Evolutionary conservation across 305 asterid genomes (phyloP).

Genomic region (Ilex paraguariensis): DNA sequence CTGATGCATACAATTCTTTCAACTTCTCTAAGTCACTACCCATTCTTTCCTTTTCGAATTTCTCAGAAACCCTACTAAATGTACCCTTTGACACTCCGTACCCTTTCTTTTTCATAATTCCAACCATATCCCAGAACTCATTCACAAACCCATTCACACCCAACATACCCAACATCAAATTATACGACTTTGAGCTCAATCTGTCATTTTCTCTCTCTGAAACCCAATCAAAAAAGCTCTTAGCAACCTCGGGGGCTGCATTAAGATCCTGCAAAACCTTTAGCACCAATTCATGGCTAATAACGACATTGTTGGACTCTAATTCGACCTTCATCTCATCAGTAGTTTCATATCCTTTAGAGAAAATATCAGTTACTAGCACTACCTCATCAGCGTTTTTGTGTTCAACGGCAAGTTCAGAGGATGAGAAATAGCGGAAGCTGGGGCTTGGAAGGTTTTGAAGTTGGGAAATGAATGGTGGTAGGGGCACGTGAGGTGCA

Average conservation of each 20-base stretch:
- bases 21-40: conserved; percentile 50
- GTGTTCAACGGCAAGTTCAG: conserved; percentile 47
- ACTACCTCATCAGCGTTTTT: conserved; percentile 36
- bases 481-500: conserved; percentile 26
- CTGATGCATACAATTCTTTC: conserved; percentile 42
- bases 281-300: conserved; percentile 58
- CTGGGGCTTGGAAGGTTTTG: too few species aligned
- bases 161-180: conserved; percentile 56
- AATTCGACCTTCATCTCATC: conserved; percentile 57
- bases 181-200: conserved; percentile 71
- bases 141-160: conserved; percentile 44
- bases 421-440: conserved; percentile 35
- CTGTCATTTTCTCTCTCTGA: conserved; percentile 38
- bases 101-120: conserved; percentile 53
- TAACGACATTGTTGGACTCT: conserved; percentile 35
- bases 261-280: conserved; percentile 32
- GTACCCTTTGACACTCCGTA: conserved; percentile 51
- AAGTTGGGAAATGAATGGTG: conserved; percentile 5
- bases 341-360: conserved; percentile 24
- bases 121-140: conserved; percentile 68
- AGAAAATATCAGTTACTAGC: conserved; percentile 36
- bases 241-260: conserved; percentile 41
- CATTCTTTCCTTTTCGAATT: conserved; percentile 46
- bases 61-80: conserved; percentile 34
- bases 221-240: conserved; percentile 61